Evolutionary conservation across 768 basidiomycete species (phyloP).

Genomic region (Dacryopinax primogenitus): DNA sequence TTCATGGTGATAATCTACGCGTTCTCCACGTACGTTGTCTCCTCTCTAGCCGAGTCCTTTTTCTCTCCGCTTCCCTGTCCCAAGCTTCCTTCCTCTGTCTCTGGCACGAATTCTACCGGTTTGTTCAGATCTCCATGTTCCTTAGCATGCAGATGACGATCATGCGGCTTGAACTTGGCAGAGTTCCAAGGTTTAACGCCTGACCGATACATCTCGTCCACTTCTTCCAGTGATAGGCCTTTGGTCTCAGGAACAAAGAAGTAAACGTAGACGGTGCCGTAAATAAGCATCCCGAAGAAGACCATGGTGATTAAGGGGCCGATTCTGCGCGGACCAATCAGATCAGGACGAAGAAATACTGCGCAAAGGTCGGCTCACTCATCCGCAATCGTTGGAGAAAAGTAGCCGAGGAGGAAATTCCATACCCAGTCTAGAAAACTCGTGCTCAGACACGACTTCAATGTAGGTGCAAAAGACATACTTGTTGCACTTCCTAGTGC

Average conservation of each 20-base stretch:
- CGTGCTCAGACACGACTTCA: slow-evolving; percentile 12
- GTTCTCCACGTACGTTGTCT: background rate
- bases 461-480: slow-evolving; percentile 21
- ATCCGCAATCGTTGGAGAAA: slow-evolving; percentile 52
- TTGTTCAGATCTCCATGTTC: background rate
- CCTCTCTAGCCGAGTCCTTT: background rate
- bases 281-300: slow-evolving; percentile 60
- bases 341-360: no score
- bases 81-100: background rate
- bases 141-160: slow-evolving; percentile 2
- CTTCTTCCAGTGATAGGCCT: slow-evolving; percentile 63
- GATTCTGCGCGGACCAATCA: slow-evolving; percentile 32
- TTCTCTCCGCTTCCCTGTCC: background rate
- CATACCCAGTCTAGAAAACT: slow-evolving; percentile 43
- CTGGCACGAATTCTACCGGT: background rate
- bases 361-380: slow-evolving; percentile 27
- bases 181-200: slow-evolving; percentile 57
- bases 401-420: slow-evolving; percentile 65
- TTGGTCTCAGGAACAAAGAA: slow-evolving; percentile 71
- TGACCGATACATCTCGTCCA: slow-evolving; percentile 64
- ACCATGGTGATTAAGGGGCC: slow-evolving; percentile 63
- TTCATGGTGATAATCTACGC: no score
- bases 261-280: slow-evolving; percentile 61
- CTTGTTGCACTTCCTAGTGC: slow-evolving; percentile 54
- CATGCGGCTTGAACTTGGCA: slow-evolving; percentile 41